These are phyloP conservation scores for Lathyrus oleraceus DNA, from an alignment of 306 rosid genomes.

Conservation along the genomic window DNA sequence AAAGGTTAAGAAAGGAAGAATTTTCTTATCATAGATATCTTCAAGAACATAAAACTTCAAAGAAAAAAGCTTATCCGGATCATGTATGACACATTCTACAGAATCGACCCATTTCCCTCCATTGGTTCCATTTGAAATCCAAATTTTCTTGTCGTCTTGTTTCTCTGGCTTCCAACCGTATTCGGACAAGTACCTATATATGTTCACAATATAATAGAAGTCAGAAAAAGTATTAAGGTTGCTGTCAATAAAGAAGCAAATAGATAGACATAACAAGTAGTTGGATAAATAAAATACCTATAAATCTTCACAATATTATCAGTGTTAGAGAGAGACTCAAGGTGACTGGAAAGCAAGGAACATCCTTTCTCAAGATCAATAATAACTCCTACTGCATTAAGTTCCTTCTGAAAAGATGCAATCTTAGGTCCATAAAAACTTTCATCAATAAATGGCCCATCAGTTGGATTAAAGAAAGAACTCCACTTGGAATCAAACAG, in stretches of 20 bases:
- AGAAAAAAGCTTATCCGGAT: constrained; percentile 45
- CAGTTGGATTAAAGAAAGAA: constrained; percentile 39
- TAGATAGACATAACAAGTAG: too few species aligned
- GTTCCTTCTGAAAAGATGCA: neutral
- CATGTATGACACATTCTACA: constrained; percentile 52
- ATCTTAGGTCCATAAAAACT: too few species aligned
- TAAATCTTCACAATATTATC: constrained; percentile 36
- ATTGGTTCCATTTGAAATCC: constrained; percentile 50
- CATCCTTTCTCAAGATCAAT: too few species aligned
- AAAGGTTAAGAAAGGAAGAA: constrained; percentile 35
- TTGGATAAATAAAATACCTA: constrained; percentile 33
- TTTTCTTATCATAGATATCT: constrained; percentile 30
- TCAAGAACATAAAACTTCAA: too few species aligned
- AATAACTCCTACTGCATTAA: too few species aligned
- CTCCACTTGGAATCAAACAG: constrained; percentile 52
- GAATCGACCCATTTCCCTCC: constrained; percentile 50
- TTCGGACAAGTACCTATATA: constrained; percentile 51
- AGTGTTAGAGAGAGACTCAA: constrained; percentile 37
- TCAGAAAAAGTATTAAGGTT: constrained; percentile 44
- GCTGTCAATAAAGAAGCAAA: neutral
- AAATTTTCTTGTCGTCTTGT: constrained; percentile 41
- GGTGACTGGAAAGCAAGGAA: constrained; percentile 25
- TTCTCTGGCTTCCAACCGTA: constrained; percentile 49
- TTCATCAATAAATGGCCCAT: constrained; percentile 56
- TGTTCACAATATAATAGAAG: neutral